Base-by-base conservation (phyloP, 2,329 filamentous ascomycete species). In the Grosmannia serpens region DNA sequence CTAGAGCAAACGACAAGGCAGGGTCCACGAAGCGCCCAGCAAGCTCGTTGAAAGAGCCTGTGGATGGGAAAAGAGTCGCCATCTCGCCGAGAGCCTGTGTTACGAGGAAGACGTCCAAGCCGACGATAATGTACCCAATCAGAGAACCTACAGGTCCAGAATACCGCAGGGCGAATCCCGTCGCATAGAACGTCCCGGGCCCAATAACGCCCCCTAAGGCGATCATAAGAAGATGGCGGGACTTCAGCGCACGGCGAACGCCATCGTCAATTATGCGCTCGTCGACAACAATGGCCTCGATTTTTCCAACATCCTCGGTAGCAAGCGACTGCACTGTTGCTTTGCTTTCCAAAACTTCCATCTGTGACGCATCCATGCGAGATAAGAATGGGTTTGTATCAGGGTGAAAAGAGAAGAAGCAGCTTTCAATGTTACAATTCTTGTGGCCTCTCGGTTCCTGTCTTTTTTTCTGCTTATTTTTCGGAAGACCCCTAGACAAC, bases 1-100 rank as follows among this genome's bases (percentile, higher is more conserved):
- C 74, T 6, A 80, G 65, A 1, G 75, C 73, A 57, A 77, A 79
- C 24, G 71, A 74, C 15, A 76, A 67, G 4, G 74, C 73, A 50
- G 73, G 71, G 58, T 77, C 74, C 44, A 76, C 74, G 57, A 71
- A 77, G 9, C 75, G 71, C 24, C 71, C 68, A 5, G 76, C 75
- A 46, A 77, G 79, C 22, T 75, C 68, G 10, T 74, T 73, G 7
- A 80, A 74, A 3, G 76, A 75, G 11, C 78, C 77, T 24, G 79
- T 73, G 61, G 83, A 68, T 10, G 83, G 80, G 51, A 85, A 75
- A 71, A 81, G 83, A n/a, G 83, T 77, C 13, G 81, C 80, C 72
- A 86, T 79, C 68, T 83, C 80, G 26, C 75, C 76, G 58, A 85
- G 77, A 64, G 44, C 54, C 58, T 63, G 59, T 49, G 74, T 70